Conservation (phyloP, 306 rosid genomes). For the Canavalia gladiata region DNA sequence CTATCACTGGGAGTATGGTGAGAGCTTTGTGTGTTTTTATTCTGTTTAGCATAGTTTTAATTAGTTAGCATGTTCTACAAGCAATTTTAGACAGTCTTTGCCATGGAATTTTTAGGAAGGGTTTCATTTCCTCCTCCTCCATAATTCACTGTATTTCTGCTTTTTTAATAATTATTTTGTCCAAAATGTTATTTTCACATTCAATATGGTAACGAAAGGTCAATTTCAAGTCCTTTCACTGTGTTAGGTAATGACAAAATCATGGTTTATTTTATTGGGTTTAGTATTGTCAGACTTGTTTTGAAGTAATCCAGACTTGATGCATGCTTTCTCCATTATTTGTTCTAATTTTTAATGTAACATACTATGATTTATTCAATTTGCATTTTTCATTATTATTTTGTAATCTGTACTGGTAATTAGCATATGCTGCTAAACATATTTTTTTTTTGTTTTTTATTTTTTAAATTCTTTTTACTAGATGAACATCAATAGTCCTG, state of each 20-base stretch:
- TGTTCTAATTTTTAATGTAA: background rate
- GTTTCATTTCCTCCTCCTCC: too few relatives aligned
- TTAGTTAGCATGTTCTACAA: background rate
- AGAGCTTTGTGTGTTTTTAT: constrained; percentile 28
- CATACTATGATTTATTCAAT: background rate
- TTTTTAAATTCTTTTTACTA: constrained; percentile 1
- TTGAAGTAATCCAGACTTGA: background rate
- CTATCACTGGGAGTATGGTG: constrained; percentile 71
- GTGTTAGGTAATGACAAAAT: background rate
- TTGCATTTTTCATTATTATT: background rate
- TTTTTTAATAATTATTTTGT: too few relatives aligned
- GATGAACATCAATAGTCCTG: constrained; percentile 67
- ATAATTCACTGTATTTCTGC: too few relatives aligned
- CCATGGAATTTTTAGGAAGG: background rate
- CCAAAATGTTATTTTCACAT: constrained; percentile 11
- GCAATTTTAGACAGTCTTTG: background rate
- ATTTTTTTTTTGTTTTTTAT: background rate
- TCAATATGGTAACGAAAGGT: background rate
- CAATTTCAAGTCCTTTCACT: background rate
- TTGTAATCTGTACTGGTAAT: background rate
- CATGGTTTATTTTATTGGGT: background rate
- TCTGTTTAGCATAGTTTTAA: background rate
- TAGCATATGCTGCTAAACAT: background rate
- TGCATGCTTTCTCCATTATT: background rate
- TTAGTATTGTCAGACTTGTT: background rate